Percentiles rank a stretch among this genome's conserved stretches.
Conservation (phyloP, 306 rosid genomes). For the Vigna angularis region DNA sequence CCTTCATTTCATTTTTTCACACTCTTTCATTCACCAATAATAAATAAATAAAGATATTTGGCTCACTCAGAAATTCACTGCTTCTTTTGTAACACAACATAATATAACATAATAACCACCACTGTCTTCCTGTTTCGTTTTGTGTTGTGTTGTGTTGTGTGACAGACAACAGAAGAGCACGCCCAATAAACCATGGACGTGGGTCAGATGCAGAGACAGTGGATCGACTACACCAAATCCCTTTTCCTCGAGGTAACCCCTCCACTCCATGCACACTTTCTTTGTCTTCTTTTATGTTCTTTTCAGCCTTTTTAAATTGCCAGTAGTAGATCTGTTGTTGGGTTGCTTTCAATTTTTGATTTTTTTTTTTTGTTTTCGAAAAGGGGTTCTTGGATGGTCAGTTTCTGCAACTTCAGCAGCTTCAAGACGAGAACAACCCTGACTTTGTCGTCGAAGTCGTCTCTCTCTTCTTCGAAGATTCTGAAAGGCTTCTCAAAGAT, state of each 20-base stretch:
- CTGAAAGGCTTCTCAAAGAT: slow-evolving; percentile 94
- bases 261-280: neutral
- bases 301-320: neutral
- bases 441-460: slow-evolving; percentile 95
- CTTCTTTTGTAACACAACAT: neutral
- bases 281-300: neutral
- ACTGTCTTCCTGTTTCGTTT: slow-evolving; percentile 31
- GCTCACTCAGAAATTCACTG: neutral
- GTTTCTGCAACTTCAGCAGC: slow-evolving; percentile 94
- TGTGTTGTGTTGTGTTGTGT: slow-evolving; percentile 45
- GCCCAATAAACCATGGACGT: slow-evolving; percentile 67
- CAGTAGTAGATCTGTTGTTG: slow-evolving; percentile 31
- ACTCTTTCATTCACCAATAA: slow-evolving; percentile 49
- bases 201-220: slow-evolving; percentile 92
- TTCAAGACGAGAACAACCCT: slow-evolving; percentile 96
- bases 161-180: slow-evolving; percentile 33
- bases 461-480: slow-evolving; percentile 93
- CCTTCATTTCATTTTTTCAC: neutral
- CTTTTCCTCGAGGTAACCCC: slow-evolving; percentile 74
- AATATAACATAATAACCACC: slow-evolving; percentile 26
- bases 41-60: slow-evolving; percentile 17
- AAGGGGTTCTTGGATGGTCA: slow-evolving; percentile 86
- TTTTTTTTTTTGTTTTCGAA: slow-evolving; percentile 15
- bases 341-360: slow-evolving; percentile 38
- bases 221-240: slow-evolving; percentile 77